Evolutionary conservation across 768 basidiomycete genomes (phyloP).

Genomic region (Tylopilus subfusipes): DNA sequence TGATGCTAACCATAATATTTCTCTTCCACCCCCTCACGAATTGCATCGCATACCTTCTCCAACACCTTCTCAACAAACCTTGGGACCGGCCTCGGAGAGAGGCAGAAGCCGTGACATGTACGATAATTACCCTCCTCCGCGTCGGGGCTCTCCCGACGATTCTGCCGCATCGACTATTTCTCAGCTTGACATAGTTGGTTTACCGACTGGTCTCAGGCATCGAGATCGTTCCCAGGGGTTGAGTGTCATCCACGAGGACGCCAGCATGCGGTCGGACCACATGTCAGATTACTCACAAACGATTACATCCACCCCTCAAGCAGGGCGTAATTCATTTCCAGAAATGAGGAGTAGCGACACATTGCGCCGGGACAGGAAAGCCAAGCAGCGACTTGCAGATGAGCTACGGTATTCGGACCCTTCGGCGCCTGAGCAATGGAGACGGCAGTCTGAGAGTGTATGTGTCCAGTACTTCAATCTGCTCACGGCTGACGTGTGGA

Average conservation of each 20-base stretch:
- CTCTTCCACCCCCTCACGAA: slow-evolving; percentile 52
- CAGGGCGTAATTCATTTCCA: slow-evolving; percentile 10
- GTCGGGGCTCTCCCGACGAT: slow-evolving; percentile 28
- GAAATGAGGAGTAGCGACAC: slow-evolving; percentile 20
- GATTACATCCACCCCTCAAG: slow-evolving; percentile 17
- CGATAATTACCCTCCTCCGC: slow-evolving; percentile 15
- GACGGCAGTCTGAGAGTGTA: slow-evolving; percentile 23
- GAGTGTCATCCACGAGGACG: slow-evolving; percentile 34
- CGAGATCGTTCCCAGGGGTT: slow-evolving; percentile 24
- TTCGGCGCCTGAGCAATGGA: slow-evolving; percentile 30
- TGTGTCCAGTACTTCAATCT: neutral
- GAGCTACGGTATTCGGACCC: slow-evolving; percentile 36
- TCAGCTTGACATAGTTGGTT: slow-evolving; percentile 31
- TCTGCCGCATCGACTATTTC: slow-evolving; percentile 31
- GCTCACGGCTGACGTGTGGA: neutral
- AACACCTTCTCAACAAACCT: slow-evolving; percentile 24
- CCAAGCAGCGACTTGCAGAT: slow-evolving; percentile 33
- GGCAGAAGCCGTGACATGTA: slow-evolving; percentile 22
- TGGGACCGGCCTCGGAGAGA: slow-evolving; percentile 20
- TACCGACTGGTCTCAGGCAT: slow-evolving; percentile 17
- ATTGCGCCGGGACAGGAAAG: slow-evolving; percentile 11
- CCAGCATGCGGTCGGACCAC: slow-evolving; percentile 27
- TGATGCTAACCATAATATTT: slow-evolving; percentile 37
- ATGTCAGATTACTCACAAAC: slow-evolving; percentile 24
- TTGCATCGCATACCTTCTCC: slow-evolving; percentile 34